These are phyloP conservation scores for Epichloe typhina DNA, from an alignment of 2,329 filamentous ascomycete species.

Conservation along the genomic window DNA sequence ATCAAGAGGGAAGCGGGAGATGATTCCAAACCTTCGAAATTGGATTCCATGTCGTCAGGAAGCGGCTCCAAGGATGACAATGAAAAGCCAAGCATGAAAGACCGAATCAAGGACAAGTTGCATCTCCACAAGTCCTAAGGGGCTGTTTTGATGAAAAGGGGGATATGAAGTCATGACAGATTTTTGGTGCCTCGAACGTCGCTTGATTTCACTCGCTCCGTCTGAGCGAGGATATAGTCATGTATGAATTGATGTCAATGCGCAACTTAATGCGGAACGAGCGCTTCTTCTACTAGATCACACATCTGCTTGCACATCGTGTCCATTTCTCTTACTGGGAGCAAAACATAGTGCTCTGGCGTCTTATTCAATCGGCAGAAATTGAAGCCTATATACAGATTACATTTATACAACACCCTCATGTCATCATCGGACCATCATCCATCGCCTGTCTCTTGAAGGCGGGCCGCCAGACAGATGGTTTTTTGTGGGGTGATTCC, in stretches of 20 bases:
- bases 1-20: constrained; percentile 10
- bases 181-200: too few species aligned
- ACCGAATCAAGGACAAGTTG: constrained; percentile 59
- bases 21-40: constrained; percentile 4
- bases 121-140: constrained; percentile 28
- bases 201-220: too few species aligned
- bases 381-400: not conserved
- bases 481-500: not conserved
- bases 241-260: too few species aligned
- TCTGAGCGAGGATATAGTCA: too few species aligned
- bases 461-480: not conserved
- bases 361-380: not conserved
- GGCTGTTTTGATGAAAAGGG: not conserved
- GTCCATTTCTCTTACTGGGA: not conserved
- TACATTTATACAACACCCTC: not conserved
- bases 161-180: not conserved
- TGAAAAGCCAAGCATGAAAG: constrained; percentile 40
- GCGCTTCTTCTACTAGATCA: too few species aligned
- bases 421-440: not conserved
- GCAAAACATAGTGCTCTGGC: not conserved
- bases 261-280: too few species aligned
- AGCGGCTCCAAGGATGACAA: constrained; percentile 12
- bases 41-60: constrained; percentile 4
- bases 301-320: too few species aligned
- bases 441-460: not conserved